Percentiles rank a stretch among this genome's conserved stretches.
Evolutionary conservation across 306 rosid genomes (phyloP).

Genomic region (Quercus parvula): DNA sequence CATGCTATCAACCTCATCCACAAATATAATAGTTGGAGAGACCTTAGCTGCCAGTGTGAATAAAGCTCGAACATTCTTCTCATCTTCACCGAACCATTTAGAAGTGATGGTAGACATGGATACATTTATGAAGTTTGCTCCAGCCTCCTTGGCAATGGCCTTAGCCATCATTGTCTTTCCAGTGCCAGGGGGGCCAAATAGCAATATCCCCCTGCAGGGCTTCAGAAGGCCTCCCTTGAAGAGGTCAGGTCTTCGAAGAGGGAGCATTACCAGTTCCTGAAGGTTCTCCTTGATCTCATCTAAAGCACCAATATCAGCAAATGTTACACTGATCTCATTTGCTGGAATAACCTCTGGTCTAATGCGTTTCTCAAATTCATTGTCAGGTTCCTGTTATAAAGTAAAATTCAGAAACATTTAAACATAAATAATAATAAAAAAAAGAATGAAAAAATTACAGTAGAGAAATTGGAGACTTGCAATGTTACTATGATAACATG

Average conservation of each 20-base stretch:
- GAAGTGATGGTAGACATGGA: slow-evolving; percentile 99
- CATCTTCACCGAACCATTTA: slow-evolving; percentile 99
- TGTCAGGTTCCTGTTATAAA: slow-evolving; percentile 69
- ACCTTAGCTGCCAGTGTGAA: slow-evolving; percentile 92
- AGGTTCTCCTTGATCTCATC: slow-evolving; percentile 90
- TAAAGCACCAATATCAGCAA: slow-evolving; percentile 86
- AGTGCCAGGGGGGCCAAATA: slow-evolving; percentile 96
- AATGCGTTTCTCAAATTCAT: slow-evolving; percentile 93
- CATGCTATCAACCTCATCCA: slow-evolving; percentile 99
- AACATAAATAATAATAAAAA: slow-evolving; percentile 6
- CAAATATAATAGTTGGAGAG: slow-evolving; percentile 92
- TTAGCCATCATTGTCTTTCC: slow-evolving; percentile 99
- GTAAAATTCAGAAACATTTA: background rate
- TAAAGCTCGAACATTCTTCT: slow-evolving; percentile 92
- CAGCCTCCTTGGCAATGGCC: slow-evolving; percentile 96
- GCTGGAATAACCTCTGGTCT: slow-evolving; percentile 96
- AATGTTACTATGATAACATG: background rate
- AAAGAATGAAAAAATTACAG: background rate
- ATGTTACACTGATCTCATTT: slow-evolving; percentile 68
- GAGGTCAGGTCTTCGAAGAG: slow-evolving; percentile 88
- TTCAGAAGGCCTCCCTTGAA: slow-evolving; percentile 91
- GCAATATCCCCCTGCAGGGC: slow-evolving; percentile 91
- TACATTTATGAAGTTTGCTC: slow-evolving; percentile 95
- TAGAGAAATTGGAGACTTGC: background rate
- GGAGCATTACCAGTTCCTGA: slow-evolving; percentile 98